Evolutionary conservation across 2,329 filamentous ascomycete species (phyloP), one percentile per base, ranked within the genome.

Genomic region (Penicillium janthinellum): DNA sequence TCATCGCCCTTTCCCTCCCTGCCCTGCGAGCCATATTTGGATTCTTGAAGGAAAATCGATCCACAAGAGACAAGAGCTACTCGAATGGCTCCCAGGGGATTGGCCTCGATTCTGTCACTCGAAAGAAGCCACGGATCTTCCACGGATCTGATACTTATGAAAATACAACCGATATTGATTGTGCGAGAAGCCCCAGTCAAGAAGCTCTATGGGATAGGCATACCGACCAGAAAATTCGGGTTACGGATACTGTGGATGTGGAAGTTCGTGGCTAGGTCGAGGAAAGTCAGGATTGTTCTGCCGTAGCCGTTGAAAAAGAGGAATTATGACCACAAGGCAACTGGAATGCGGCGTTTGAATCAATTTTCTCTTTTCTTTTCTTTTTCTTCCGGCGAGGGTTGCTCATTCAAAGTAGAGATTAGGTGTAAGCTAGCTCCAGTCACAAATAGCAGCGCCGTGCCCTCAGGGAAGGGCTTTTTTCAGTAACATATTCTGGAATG

Each of bases 1-100:
- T 68, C 1, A 57, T 67, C 42, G 66, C 64, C 3, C 57, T 68
- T 1, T 68, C 66, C 4, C 50, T 68, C 6, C 65, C 64, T 6
- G 58, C 63, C 0, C 54, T 63, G 31, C 60, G 53, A 41, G 54
- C 54, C 15, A 31, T 60, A n/a, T 60, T 60, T 25, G 77, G 57
- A 5, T 56, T 57, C 14, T 44, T 60, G 44, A 57, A 47, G 12
- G 56, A 56, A 20, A 15, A 12, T 5, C 53, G 54, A 8, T 54
- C 54, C 14, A 60, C 41, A 6, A 38, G 20, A 14, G 17, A 57
- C 14, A 17, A 52, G 20, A 60, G 54, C 41, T 57, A 48, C 39
- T 35, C 48, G 7, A 51, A 51, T 20, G 31, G 48, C 8, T 38
- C 48, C 3, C n/a, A 31, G 31, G n/a, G 31, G 2, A 37, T 51